phyloP scores from a whole-genome alignment of 108 stramenopile genomes.

The Cyclostephanos tholiformis region DNA sequence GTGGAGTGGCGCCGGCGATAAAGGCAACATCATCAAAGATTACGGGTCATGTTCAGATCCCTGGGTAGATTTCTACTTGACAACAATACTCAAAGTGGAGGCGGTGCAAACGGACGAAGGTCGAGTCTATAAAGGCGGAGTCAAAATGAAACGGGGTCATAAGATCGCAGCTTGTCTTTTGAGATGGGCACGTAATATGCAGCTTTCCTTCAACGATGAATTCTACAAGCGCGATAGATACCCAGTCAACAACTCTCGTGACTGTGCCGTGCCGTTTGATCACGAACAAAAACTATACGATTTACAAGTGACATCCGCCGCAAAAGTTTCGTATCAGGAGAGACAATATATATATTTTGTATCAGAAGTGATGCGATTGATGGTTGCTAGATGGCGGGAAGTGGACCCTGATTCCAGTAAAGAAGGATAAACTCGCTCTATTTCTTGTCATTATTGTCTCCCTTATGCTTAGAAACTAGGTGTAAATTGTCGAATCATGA shows the following conservation, averaged over 20 bases:
- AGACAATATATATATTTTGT: conserved; percentile 35
- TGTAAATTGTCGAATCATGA: too few species aligned
- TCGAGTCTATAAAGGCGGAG: conserved; percentile 18
- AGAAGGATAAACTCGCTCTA: too few species aligned
- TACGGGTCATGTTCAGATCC: conserved; percentile 4
- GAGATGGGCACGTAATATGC: conserved; percentile 43
- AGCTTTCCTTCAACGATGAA: conserved; percentile 17
- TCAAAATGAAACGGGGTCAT: conserved; percentile 42
- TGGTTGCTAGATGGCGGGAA: conserved; percentile 45
- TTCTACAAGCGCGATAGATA: conserved; percentile 3
- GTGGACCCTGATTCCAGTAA: too few species aligned
- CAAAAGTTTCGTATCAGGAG: not conserved
- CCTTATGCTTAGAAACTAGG: conserved; percentile 85
- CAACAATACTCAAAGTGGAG: conserved; percentile 27
- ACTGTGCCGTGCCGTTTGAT: conserved; percentile 18
- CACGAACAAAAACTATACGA: conserved; percentile 18
- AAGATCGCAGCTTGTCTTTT: conserved; percentile 37
- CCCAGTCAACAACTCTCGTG: conserved; percentile 1
- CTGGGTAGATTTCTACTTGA: conserved; percentile 35
- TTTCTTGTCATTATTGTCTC: conserved; percentile 67
- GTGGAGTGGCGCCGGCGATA: conserved; percentile 47
- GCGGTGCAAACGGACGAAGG: not conserved
- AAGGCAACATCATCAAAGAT: conserved; percentile 21
- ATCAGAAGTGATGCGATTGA: conserved; percentile 41
- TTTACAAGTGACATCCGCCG: not conserved